Base-by-base conservation (phyloP, 2,329 filamentous ascomycete genomes). In the Trichoderma sp. region DNA sequence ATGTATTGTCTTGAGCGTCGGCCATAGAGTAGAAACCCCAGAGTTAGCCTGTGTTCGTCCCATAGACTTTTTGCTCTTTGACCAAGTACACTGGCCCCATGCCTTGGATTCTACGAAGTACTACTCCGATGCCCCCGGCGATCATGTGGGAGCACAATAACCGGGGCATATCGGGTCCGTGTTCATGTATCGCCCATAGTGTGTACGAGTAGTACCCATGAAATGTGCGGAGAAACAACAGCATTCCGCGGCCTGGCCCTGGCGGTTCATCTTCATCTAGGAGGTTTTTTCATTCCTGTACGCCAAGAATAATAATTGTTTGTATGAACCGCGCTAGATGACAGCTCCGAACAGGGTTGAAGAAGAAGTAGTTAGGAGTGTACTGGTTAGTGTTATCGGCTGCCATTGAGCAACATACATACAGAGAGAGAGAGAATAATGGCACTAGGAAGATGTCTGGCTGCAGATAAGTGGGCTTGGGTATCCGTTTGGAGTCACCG, bases 1-100 rank as follows among this genome's bases (percentile, higher is more conserved):
- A 34, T n/a, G 68, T 39, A 39, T 47, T 70, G 68, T 47, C 68
- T 58, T 63, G 68, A 64, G 58, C 59, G 68, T n/a, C 9, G 26
- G 17, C 32, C 55, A 30, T 43, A n/a, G 23, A 36, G n/a, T n/a
- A 13, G 50, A 59, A 59, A 69, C 67, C 67, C 57, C 67, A 62
- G 57, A 69, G 30, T 62, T 43, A 17, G 39, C 57, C 39, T 62
- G 20, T 57, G 20, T 69, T 32, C 67, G 30, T 61, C 58, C 30
- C 39, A 53, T 62, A 39, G 39, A 36, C 65, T 15, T 69, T 20
- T n/a, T 69, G n/a, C 17, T 62, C n/a, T 53, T n/a, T 28, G 36
- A 28, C 28, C 30, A 69, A 69, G 20, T 15, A 23, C 66, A 26
- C 66, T 28, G 30, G 28, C 1, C 32, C 55, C 36, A 61, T 23